Conservation (phyloP, 805 yeast species). For the Cyberlindnera bimundalis region DNA sequence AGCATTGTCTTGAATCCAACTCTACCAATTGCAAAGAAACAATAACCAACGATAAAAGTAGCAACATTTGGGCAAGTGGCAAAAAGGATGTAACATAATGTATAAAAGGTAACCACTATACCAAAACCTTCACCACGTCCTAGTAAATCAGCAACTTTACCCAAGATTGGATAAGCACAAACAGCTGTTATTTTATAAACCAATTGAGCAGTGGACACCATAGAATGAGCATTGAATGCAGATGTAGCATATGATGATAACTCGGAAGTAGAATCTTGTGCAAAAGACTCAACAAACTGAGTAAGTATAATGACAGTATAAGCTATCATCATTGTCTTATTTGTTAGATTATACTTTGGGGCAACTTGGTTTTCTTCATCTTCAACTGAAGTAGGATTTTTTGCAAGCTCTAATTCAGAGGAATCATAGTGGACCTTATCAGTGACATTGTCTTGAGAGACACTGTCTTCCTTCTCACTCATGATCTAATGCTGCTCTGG, state of each 20-base stretch:
- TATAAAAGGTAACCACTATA: slow-evolving; percentile 28
- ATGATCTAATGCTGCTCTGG: too few relatives aligned
- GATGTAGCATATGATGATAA: slow-evolving; percentile 33
- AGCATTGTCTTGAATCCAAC: slow-evolving; percentile 34
- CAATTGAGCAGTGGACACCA: slow-evolving; percentile 35
- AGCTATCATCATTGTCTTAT: slow-evolving; percentile 21
- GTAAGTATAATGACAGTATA: slow-evolving; percentile 25
- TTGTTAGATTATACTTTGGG: slow-evolving; percentile 8
- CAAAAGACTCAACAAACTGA: slow-evolving; percentile 29
- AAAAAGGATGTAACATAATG: slow-evolving; percentile 31
- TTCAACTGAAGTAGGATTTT: too few relatives aligned
- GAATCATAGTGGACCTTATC: too few relatives aligned
- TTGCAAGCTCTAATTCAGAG: too few relatives aligned
- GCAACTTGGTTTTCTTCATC: too few relatives aligned
- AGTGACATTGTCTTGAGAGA: too few relatives aligned
- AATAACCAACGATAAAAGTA: slow-evolving; percentile 32
- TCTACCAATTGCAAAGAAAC: slow-evolving; percentile 35
- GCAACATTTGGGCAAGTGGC: slow-evolving; percentile 33
- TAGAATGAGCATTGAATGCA: slow-evolving; percentile 33
- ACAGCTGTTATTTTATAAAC: slow-evolving; percentile 36
- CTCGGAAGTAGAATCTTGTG: slow-evolving; percentile 24
- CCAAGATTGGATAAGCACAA: slow-evolving; percentile 35
- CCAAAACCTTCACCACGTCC: slow-evolving; percentile 38
- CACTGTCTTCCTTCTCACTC: too few relatives aligned
- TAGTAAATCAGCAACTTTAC: slow-evolving; percentile 34